Base-by-base conservation (phyloP, 805 yeast genomes). In the Millerozyma acaciae region DNA sequence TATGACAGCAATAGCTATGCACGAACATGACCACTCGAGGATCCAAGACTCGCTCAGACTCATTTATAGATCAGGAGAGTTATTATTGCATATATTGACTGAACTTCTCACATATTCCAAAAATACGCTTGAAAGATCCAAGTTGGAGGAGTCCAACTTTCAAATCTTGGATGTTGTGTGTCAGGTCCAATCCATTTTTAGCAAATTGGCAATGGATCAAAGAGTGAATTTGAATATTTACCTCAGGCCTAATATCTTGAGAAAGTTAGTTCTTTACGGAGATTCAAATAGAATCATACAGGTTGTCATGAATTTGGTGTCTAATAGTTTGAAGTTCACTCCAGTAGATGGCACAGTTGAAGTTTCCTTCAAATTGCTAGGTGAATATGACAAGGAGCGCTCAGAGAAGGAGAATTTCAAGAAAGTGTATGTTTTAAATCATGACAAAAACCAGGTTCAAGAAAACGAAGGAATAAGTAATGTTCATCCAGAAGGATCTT, bases 1-100 rank as follows among this genome's bases (percentile, higher is more conserved):
- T 42, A 85, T 90, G 89, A 85, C 97, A 0, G 84, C 95, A 2
- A 83, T 90, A 36, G 89, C 96, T 5, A 78, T 88, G 84, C 93
- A 84, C 14, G 97, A 93, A 53, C 68, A 68, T 18, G 90, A 85
- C 44, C 68, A 70, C 4, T 57, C 66, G 9, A 77, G 79, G 43
- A 78, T 88, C 9, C 82, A 83, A 47, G 80, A 80, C 30, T 80
- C 89, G 12, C 62, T 89, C 46, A 84, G 83, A 42, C 72, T 90
- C 33, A 89, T 90, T 33, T 86, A 84, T 59, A 74, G 95, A 50
- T 83, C 94, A 18, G 98, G 98, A 23, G 97, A 93, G 58, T 64
- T 90, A 27, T 63, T 93, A 35, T 58, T 93, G 44, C 96, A 90
- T 59, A 80, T 93, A 37, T 71, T 90, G 52, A 90, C 96, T 8